A percentile compares a stretch with the other conserved stretches of the same genome.
phyloP scores from a whole-genome alignment of 768 basidiomycete species.

The Agaricus bisporus region DNA sequence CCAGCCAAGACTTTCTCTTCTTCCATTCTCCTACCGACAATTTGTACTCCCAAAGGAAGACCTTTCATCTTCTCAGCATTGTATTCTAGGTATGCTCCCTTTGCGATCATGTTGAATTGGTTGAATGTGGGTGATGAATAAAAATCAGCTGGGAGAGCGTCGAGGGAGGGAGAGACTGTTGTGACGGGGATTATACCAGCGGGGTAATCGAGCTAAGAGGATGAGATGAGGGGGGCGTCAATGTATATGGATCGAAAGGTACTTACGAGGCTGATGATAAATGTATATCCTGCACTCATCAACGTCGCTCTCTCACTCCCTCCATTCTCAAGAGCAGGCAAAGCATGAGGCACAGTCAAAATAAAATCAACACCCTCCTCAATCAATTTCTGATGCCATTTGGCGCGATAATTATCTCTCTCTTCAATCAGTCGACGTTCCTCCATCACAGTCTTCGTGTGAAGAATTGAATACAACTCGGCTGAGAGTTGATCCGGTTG shows the following conservation, averaged over 20 bases:
- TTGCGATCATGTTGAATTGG: constrained; percentile 27
- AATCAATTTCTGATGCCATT: constrained; percentile 41
- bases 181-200: constrained; percentile 59
- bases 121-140: constrained; percentile 23
- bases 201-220: constrained; percentile 42
- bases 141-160: constrained; percentile 30
- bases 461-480: constrained; percentile 31
- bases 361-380: constrained; percentile 56
- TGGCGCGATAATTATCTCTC: constrained; percentile 36
- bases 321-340: constrained; percentile 52
- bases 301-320: constrained; percentile 46
- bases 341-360: constrained; percentile 54
- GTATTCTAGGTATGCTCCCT: constrained; percentile 43
- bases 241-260: not conserved
- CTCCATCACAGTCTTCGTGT: constrained; percentile 43
- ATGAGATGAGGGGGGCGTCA: not conserved
- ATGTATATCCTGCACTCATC: constrained; percentile 57
- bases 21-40: constrained; percentile 55
- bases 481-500: constrained; percentile 31
- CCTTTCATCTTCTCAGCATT: constrained; percentile 61
- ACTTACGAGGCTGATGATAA: constrained; percentile 63
- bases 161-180: constrained; percentile 34
- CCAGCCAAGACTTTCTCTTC: constrained; percentile 71
- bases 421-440: constrained; percentile 42
- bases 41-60: constrained; percentile 61